Base-by-base conservation (phyloP, 2,329 filamentous ascomycete genomes). In the Penicillium capsulatum region DNA sequence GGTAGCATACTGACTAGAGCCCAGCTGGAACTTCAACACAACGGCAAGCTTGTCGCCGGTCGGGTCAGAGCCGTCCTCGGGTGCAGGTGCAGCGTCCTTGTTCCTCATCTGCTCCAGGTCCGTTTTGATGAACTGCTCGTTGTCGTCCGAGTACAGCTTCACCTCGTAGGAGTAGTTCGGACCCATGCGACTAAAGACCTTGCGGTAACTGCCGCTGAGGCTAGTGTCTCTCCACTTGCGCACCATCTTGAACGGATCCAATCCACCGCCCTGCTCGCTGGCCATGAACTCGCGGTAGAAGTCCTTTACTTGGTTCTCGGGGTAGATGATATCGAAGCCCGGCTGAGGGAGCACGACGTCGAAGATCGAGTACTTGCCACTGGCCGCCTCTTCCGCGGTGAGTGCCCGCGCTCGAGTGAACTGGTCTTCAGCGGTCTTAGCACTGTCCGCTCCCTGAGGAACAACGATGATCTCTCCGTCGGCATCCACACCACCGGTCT, bases 271-370 rank as follows among this genome's bases (percentile, higher is more conserved):
- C 47, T 79, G 76, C 33, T 84, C 77, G 36, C 77, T 84, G 20
- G 69, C 78, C 94, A 98, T 98, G 67, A 96, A 94, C 2, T 79
- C 75, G 48, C 76, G 76, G 68, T 97, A 98, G 63, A 84, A 94
- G 3, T 79, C 74, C n/a, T 84, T 87, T 47, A 95, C 80, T 24
- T 80, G 79, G 62, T 98, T 97, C 15, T 73, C 61, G 0, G 92
- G 92, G 60, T 97, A 98, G 24, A 86, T 65, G 27, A 97, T 79
- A 54, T 95, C 89, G 68, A 82, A 96, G 13, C 92, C 92, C 0
- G 92, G 92, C n/a, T 85, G 82, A 3, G 94, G 91, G 2, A 98
- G 75, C 9, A 98, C 90, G 46, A 97, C 61, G 59, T 98, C 92
- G 58, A 86, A 88, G 54, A 98, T 84, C 26, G 75, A 80, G 66